Evolutionary conservation across 352 stramenopile genomes (phyloP).

Genomic region (Phytophthora fragariae): DNA sequence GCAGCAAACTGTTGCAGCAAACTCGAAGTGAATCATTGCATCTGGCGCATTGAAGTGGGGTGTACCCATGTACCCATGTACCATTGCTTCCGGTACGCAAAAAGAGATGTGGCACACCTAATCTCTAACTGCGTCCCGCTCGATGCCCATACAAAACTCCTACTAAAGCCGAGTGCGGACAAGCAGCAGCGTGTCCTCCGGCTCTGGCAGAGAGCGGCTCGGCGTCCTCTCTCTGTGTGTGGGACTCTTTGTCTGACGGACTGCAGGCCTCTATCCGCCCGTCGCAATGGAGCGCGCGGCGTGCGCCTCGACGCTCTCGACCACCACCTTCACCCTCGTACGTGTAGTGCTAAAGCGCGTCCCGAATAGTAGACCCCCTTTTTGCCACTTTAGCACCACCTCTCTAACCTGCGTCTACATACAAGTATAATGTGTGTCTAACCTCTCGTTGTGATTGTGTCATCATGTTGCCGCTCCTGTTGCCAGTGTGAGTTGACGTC

Average conservation of each 20-base stretch:
- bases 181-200: slow-evolving; percentile 24
- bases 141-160: slow-evolving; percentile 32
- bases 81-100: neutral
- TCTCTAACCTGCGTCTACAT: slow-evolving; percentile 9
- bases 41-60: slow-evolving; percentile 3
- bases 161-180: slow-evolving; percentile 20
- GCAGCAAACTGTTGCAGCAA: neutral
- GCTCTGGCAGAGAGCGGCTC: slow-evolving; percentile 16
- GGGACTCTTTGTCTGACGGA: neutral
- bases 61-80: slow-evolving; percentile 15
- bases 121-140: slow-evolving; percentile 1
- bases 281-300: slow-evolving; percentile 54
- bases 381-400: slow-evolving; percentile 1
- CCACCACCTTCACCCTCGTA: slow-evolving; percentile 62
- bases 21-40: neutral
- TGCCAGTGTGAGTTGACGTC: slow-evolving; percentile 53
- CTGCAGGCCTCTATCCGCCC: neutral
- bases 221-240: slow-evolving; percentile 9
- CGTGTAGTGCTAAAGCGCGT: slow-evolving; percentile 8
- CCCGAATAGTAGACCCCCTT: slow-evolving; percentile 1
- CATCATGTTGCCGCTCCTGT: neutral
- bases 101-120: neutral
- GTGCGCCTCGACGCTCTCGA: slow-evolving; percentile 30
- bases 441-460: neutral
- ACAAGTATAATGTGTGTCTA: neutral